Evolutionary conservation across 371 early-diverging fungal genomes (phyloP).

Genomic region (Rhizopus sp.): DNA sequence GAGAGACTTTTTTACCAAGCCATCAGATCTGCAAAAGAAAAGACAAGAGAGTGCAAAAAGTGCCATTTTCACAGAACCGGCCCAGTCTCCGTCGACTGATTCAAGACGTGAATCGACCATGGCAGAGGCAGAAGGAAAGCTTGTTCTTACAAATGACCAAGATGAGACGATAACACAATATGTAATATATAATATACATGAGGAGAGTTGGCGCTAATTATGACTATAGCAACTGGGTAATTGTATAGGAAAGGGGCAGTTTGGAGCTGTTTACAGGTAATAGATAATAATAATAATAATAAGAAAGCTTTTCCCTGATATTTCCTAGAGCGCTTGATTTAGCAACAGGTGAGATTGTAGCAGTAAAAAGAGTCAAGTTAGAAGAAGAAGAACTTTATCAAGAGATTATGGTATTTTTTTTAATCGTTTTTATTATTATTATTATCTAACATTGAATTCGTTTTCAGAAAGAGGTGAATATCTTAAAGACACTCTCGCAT

Average conservation of each 20-base stretch:
- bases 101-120: neutral
- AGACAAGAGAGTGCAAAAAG: neutral
- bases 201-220: neutral
- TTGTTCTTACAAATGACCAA: neutral
- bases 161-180: neutral
- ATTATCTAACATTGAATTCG: no score
- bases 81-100: neutral
- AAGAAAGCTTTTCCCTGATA: neutral
- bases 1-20: neutral
- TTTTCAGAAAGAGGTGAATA: slow-evolving; percentile 68
- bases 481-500: slow-evolving; percentile 74
- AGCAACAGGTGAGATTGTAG: slow-evolving; percentile 84
- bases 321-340: slow-evolving; percentile 76
- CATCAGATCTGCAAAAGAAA: neutral
- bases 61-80: neutral
- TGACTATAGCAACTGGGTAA: slow-evolving; percentile 75
- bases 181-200: neutral
- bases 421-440: neutral
- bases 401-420: slow-evolving; percentile 37
- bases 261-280: slow-evolving; percentile 81
- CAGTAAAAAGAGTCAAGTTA: slow-evolving; percentile 84
- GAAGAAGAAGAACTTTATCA: slow-evolving; percentile 66
- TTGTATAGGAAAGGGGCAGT: slow-evolving; percentile 92
- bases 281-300: neutral
- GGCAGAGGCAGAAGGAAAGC: neutral